Percentiles rank a stretch among this genome's conserved stretches.
Conservation (phyloP, 202 grass and related monocot species). For the Bolboschoenoplectus hybrid region DNA sequence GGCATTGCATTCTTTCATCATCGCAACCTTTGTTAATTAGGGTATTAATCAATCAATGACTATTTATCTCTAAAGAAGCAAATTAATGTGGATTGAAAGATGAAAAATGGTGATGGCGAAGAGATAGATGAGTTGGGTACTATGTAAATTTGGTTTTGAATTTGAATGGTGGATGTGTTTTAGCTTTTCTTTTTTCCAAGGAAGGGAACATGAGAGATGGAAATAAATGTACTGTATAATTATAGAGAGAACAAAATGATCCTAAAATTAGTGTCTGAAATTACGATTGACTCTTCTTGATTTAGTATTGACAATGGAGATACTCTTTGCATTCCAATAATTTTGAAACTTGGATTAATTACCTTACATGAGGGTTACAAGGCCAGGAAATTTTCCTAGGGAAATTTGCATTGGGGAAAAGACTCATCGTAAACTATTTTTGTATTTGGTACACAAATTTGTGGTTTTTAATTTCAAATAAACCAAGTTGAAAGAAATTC, state of each 20-base stretch:
- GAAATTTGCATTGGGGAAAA: background rate
- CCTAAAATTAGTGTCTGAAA: constrained; percentile 26
- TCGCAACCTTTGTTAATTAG: constrained; percentile 34
- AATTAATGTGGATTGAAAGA: background rate
- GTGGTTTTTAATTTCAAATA: too few relatives aligned
- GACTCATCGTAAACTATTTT: too few relatives aligned
- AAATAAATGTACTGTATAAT: background rate
- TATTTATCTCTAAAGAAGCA: constrained; percentile 1
- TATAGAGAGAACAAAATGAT: background rate
- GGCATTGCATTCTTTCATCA: constrained; percentile 50
- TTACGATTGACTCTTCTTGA: background rate
- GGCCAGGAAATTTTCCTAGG: background rate
- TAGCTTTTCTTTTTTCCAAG: background rate
- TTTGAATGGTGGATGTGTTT: constrained; percentile 2
- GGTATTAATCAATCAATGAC: background rate
- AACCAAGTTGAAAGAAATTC: too few relatives aligned
- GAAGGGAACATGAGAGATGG: constrained; percentile 6
- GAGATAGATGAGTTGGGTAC: constrained; percentile 26
- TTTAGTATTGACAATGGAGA: constrained; percentile 22
- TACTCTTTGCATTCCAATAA: background rate
- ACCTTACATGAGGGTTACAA: background rate
- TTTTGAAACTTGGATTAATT: background rate
- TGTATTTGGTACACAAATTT: too few relatives aligned
- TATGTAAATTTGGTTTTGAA: constrained; percentile 35
- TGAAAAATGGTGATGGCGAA: background rate